These are phyloP conservation scores for Lachnellula occidentalis DNA, from an alignment of 2,329 filamentous ascomycete species.

Conservation along the genomic window DNA sequence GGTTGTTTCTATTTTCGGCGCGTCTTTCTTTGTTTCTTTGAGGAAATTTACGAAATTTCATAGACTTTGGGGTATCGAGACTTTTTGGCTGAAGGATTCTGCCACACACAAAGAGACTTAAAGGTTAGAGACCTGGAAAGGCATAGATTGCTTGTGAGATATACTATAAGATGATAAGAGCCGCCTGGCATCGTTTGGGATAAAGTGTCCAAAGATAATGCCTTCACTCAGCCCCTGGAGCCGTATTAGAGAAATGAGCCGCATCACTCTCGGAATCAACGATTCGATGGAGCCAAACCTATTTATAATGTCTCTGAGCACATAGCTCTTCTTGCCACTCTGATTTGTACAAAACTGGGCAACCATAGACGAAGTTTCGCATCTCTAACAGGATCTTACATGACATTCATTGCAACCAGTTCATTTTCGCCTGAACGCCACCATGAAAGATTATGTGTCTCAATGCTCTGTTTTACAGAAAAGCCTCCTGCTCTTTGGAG, in stretches of 20 bases:
- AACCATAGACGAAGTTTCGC: background rate
- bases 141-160: no score
- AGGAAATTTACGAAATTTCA: background rate
- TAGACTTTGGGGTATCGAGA: background rate
- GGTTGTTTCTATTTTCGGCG: constrained; percentile 1
- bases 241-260: no score
- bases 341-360: background rate
- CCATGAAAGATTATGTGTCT: background rate
- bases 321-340: background rate
- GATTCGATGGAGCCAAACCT: no score
- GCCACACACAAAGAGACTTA: background rate
- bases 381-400: constrained; percentile 3
- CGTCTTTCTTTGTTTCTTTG: background rate
- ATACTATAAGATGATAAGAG: no score
- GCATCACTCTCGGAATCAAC: no score
- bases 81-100: background rate
- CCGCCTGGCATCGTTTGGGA: no score
- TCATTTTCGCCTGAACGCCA: constrained; percentile 9
- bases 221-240: no score
- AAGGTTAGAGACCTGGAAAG: no score
- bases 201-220: no score
- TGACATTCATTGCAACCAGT: constrained; percentile 2
- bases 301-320: no score
- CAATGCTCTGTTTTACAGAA: constrained; percentile 4
- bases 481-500: background rate